Evolutionary conservation across 257 asterid genomes (phyloP).

Genomic region (Solanum verrucosum): DNA sequence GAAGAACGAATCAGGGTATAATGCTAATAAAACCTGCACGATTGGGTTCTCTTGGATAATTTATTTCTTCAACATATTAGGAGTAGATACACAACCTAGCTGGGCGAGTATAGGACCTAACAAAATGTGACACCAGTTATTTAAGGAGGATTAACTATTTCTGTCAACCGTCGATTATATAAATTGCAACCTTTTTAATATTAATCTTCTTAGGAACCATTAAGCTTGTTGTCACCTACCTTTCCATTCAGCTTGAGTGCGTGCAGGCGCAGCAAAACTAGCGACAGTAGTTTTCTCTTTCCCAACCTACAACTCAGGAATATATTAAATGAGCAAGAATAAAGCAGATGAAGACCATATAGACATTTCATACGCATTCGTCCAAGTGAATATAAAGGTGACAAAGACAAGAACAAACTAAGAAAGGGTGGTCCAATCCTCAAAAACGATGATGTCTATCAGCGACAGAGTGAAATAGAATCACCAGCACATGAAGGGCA

Average conservation of each 20-base stretch:
- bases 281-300: not conserved
- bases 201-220: not conserved
- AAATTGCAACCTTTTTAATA: not conserved
- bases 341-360: not conserved
- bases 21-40: not conserved
- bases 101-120: not conserved
- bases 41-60: not conserved
- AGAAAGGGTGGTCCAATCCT: not conserved
- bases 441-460: not conserved
- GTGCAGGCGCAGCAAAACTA: not conserved
- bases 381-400: not conserved
- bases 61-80: not conserved
- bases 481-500: not conserved
- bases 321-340: not conserved
- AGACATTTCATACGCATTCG: not conserved
- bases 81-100: not conserved
- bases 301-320: not conserved
- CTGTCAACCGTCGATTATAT: not conserved
- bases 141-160: not conserved
- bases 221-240: slow-evolving; percentile 16
- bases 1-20: not conserved
- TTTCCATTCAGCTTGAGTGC: not conserved
- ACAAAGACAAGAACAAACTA: not conserved
- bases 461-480: not conserved
- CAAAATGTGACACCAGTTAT: not conserved